Percentiles rank a stretch among this genome's conserved stretches.
phyloP scores from a whole-genome alignment of 495 filamentous ascomycete species.

The Durotheca rogersii region DNA sequence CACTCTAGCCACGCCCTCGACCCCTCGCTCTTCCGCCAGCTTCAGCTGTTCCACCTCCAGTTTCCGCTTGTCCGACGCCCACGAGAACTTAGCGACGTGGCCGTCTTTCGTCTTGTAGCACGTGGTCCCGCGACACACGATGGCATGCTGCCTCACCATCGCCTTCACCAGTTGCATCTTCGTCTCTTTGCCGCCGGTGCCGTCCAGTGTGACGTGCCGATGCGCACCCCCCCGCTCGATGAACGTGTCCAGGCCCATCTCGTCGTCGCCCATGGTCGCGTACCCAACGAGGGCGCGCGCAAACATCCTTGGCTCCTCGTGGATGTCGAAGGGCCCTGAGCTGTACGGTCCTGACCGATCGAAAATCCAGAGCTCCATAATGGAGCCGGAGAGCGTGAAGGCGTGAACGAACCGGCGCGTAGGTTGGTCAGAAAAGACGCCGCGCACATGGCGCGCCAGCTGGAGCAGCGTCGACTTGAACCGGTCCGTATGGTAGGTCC shows the following conservation, averaged over 20 bases:
- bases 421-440: conserved; percentile 7
- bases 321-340: conserved; percentile 37
- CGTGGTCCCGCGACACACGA: conserved; percentile 9
- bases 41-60: conserved; percentile 8
- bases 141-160: neutral
- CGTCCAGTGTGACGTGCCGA: neutral
- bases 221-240: conserved; percentile 13
- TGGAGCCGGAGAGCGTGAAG: conserved; percentile 30
- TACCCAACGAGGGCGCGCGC: conserved; percentile 33
- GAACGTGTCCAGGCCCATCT: conserved; percentile 29
- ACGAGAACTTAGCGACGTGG: conserved; percentile 13
- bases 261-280: conserved; percentile 30
- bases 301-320: conserved; percentile 29
- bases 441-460: neutral
- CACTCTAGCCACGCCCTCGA: neutral
- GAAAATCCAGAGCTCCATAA: conserved; percentile 42
- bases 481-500: neutral
- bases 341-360: conserved; percentile 42
- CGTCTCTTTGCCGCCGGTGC: neutral
- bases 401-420: conserved; percentile 35
- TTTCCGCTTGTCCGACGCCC: conserved; percentile 1
- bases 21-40: neutral
- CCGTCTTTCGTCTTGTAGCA: conserved; percentile 1
- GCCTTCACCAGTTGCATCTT: neutral
- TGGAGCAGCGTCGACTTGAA: conserved; percentile 1